These are phyloP conservation scores for Fusarium anthophilum DNA, from an alignment of 2,329 filamentous ascomycete genomes.

Conservation along the genomic window DNA sequence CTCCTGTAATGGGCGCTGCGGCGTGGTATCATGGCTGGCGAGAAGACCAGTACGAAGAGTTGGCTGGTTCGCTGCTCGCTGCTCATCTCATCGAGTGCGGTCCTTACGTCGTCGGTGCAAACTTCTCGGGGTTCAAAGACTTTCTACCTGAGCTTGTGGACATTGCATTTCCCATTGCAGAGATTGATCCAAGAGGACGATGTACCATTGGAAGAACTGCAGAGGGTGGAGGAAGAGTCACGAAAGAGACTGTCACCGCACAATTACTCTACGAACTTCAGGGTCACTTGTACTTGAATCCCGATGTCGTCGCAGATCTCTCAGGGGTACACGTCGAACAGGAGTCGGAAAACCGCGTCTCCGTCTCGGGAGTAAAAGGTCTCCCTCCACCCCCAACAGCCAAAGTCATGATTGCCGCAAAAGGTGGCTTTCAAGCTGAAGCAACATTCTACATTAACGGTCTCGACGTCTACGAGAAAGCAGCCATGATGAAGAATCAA, in stretches of 20 bases:
- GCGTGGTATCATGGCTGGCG: slow-evolving; percentile 65
- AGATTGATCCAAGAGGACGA: slow-evolving; percentile 47
- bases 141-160: slow-evolving; percentile 43
- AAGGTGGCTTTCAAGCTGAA: slow-evolving; percentile 56
- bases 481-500: slow-evolving; percentile 54
- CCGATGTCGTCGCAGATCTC: slow-evolving; percentile 54
- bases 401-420: slow-evolving; percentile 54
- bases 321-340: slow-evolving; percentile 57
- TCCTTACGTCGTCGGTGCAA: slow-evolving; percentile 63
- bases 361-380: slow-evolving; percentile 44
- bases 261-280: slow-evolving; percentile 59
- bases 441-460: slow-evolving; percentile 55
- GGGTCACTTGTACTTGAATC: slow-evolving; percentile 55
- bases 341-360: slow-evolving; percentile 43
- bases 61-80: slow-evolving; percentile 61
- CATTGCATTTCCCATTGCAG: slow-evolving; percentile 51
- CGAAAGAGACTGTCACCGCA: slow-evolving; percentile 45
- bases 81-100: slow-evolving; percentile 65
- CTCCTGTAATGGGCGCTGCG: slow-evolving; percentile 64
- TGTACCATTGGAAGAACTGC: slow-evolving; percentile 50
- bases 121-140: slow-evolving; percentile 60
- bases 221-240: slow-evolving; percentile 50
- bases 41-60: slow-evolving; percentile 56
- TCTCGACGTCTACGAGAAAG: slow-evolving; percentile 55
- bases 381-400: slow-evolving; percentile 45